These are phyloP conservation scores for Domatiomyces catenatus DNA, from an alignment of 2,329 filamentous ascomycete genomes.

Conservation along the genomic window DNA sequence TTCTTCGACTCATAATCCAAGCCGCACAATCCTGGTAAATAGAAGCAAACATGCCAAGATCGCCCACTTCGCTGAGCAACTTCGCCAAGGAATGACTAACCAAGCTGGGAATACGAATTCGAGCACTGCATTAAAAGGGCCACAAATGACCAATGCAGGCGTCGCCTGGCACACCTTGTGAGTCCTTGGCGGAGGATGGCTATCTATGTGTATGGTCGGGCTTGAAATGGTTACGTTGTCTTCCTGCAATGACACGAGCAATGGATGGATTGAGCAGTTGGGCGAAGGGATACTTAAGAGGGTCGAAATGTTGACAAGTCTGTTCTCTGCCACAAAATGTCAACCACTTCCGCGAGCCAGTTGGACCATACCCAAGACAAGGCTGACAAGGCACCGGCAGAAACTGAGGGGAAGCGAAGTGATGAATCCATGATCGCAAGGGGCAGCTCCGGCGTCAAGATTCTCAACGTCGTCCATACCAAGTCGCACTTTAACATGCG, in stretches of 20 bases:
- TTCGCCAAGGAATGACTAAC: background rate
- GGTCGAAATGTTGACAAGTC: background rate
- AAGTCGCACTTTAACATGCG: constrained; percentile 3
- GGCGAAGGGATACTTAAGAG: too few species aligned
- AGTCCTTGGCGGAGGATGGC: too few species aligned
- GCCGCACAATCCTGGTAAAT: background rate
- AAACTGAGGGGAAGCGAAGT: background rate
- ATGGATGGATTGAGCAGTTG: too few species aligned
- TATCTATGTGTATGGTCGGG: too few species aligned
- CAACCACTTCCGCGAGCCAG: background rate
- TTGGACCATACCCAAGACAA: background rate
- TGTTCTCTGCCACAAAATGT: background rate
- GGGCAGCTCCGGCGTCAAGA: background rate
- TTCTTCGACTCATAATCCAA: background rate
- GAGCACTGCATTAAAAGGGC: too few species aligned
- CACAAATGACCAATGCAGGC: too few species aligned
- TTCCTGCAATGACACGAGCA: too few species aligned
- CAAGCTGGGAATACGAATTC: too few species aligned
- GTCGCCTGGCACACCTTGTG: too few species aligned
- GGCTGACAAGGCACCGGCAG: background rate
- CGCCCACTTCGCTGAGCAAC: background rate
- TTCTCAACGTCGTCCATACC: constrained; percentile 2
- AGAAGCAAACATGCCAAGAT: background rate
- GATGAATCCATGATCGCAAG: background rate
- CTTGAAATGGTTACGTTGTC: too few species aligned